phyloP scores from a whole-genome alignment of 352 stramenopile genomes.

The Phytophthora macrochlamydospora region DNA sequence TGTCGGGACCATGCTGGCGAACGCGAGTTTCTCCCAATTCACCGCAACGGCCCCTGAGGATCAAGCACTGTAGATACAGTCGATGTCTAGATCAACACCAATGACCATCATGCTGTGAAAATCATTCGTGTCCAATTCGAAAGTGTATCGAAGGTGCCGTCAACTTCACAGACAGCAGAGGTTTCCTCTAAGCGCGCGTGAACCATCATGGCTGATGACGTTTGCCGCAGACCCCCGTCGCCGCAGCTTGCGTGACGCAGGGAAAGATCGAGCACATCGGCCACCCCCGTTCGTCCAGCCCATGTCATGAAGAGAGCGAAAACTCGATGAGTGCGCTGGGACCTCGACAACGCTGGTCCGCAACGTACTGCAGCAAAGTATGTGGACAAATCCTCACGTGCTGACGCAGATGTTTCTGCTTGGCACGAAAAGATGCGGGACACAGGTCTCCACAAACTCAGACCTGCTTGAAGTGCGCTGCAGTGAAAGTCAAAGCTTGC shows the following conservation, averaged over 20 bases:
- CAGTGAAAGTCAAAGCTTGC: neutral
- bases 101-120: too few relatives aligned
- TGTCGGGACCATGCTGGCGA: too few relatives aligned
- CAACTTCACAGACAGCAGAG: too few relatives aligned
- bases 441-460: constrained; percentile 9
- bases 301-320: constrained; percentile 13
- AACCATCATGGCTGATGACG: too few relatives aligned
- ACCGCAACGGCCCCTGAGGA: too few relatives aligned
- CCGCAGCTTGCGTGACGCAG: constrained; percentile 6
- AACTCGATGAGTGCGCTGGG: constrained; percentile 19
- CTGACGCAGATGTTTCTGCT: constrained; percentile 15
- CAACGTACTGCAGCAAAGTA: neutral
- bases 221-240: too few relatives aligned
- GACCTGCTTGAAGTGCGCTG: constrained; percentile 13
- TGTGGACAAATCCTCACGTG: constrained; percentile 14
- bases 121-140: too few relatives aligned
- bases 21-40: too few relatives aligned
- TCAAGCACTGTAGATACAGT: too few relatives aligned
- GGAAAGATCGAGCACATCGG: constrained; percentile 17
- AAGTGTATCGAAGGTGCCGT: too few relatives aligned
- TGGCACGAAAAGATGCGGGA: constrained; percentile 20
- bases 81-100: too few relatives aligned
- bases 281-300: constrained; percentile 22
- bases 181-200: too few relatives aligned
- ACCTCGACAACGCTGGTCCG: constrained; percentile 11